Evolutionary conservation across 1,284 basidiomycete genomes (phyloP), one percentile per base, ranked within the genome.

Genomic region (Sporisorium graminicola): DNA sequence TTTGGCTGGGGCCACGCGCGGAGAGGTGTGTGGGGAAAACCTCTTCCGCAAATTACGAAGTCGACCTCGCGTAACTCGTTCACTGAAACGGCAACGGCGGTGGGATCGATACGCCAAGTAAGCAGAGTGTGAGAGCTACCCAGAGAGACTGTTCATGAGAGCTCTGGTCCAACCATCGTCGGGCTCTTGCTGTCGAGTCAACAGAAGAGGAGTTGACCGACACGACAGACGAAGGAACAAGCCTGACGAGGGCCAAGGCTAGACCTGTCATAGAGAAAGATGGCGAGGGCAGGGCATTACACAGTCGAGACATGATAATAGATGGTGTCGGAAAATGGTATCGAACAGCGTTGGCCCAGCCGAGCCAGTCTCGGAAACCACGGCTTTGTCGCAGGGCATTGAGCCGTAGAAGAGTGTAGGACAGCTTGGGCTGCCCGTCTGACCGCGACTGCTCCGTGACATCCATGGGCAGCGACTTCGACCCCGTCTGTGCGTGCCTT

Each of bases 1-100:
- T n/a, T n/a, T n/a, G n/a, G n/a, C n/a, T n/a, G n/a, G n/a, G n/a
- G n/a, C n/a, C 16, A n/a, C 52, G 27, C 37, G 27, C 47, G 27
- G 49, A n/a, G 29, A 20, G 8, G 37, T 40, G 50, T 51, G 31
- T 33, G 50, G 50, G 31, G 50, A n/a, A 22, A 13, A 22, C 20
- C 12, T 18, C 13, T 27, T 4, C 1, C 12, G n/a, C 27, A n/a
- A n/a, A 66, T 72, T 72, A 72, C 69, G 69, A 72, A 72, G 63
- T 63, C 22, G 50, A 24, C 10, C 29, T 58, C 40, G 62, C 68
- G 63, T 64, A 60, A 69, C 40, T n/a, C 35, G 10, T 31, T 5
- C 10, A 31, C 5, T 10, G 5, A 31, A 31, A 10, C 29, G 29
- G 29, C 29, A 31, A 31, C 29, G 5, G 29, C 10, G 29, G 29